Evolutionary conservation across 768 basidiomycete genomes (phyloP), one percentile per base, ranked within the genome.

Genomic region (Omphalotus guepiniiformis): DNA sequence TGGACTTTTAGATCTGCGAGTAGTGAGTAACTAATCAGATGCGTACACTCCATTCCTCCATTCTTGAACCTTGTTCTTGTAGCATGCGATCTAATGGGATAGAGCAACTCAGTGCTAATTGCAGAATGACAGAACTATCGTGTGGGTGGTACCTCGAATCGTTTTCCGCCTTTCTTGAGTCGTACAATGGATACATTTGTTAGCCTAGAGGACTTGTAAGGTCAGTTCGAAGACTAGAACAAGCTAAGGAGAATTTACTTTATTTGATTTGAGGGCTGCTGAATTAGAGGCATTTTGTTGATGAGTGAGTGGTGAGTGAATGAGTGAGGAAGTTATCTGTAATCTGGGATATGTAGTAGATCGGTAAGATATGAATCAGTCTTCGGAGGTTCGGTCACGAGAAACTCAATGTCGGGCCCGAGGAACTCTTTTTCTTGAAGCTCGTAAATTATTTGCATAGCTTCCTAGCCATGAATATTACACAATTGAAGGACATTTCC

Each of bases 31-130:
- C 37, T 25, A 29, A 15, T 26, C 19, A 22, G 18, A 30, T 23
- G 72, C 84, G 62, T 66, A 91, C 84, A 95, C 88, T 52, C 93
- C 93, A 49, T 79, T 91, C 49, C 96, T 74, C 81, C 85, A 99
- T 64, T 96, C 94, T 57, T 94, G 91, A 22, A 99, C 96, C 68
- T 97, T 97, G 69, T 99, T 99, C 75, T 97, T 95, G 74, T 98
- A 99, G 67, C 93, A 96, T 29, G 96, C 95, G 58, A 99, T 88
- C 95, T 36, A 3, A 25, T 38, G 25, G 23, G 42, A 19, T 15
- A 19, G 35, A 50, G 6, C 26, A 42, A 16, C 34, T 32, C 12
- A 23, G 26, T n/a, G n/a, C n/a, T 43, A 8, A 39, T 13, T 7
- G 29, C 28, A 13, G 9, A 43, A 25, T 23, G 34, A 13, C 35